phyloP scores from a whole-genome alignment of 2,329 filamentous ascomycete genomes.

The Chalara sp. region DNA sequence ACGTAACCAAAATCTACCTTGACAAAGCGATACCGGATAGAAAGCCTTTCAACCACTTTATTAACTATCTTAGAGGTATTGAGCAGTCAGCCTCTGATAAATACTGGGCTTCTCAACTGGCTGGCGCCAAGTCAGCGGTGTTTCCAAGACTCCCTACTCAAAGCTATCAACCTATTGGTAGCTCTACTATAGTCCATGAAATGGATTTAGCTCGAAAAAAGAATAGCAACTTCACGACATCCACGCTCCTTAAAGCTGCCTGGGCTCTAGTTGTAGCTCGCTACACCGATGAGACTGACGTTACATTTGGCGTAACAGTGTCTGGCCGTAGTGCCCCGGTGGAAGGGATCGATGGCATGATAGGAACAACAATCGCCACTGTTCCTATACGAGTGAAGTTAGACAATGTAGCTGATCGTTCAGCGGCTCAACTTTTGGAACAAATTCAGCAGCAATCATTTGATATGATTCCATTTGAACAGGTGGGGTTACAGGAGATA shows the following conservation, averaged over 20 bases:
- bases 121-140: not conserved
- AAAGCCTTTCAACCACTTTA: not conserved
- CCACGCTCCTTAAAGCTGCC: not conserved
- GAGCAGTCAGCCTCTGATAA: not conserved
- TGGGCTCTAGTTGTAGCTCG: not conserved
- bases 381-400: conserved; percentile 20
- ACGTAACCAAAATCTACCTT: not conserved
- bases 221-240: not conserved
- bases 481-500: too few species aligned
- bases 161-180: not conserved
- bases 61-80: not conserved
- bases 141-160: not conserved
- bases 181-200: too few species aligned
- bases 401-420: conserved; percentile 20
- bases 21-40: not conserved
- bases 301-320: not conserved
- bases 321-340: not conserved
- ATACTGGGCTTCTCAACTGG: not conserved
- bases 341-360: not conserved
- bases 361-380: conserved; percentile 23
- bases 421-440: conserved; percentile 33
- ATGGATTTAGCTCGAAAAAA: too few species aligned
- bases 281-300: not conserved
- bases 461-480: not conserved
- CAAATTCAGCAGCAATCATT: conserved; percentile 25